Percentiles rank a stretch among this genome's conserved stretches.
phyloP scores from a whole-genome alignment of 495 filamentous ascomycete species.

The Cairneyella variabilis region DNA sequence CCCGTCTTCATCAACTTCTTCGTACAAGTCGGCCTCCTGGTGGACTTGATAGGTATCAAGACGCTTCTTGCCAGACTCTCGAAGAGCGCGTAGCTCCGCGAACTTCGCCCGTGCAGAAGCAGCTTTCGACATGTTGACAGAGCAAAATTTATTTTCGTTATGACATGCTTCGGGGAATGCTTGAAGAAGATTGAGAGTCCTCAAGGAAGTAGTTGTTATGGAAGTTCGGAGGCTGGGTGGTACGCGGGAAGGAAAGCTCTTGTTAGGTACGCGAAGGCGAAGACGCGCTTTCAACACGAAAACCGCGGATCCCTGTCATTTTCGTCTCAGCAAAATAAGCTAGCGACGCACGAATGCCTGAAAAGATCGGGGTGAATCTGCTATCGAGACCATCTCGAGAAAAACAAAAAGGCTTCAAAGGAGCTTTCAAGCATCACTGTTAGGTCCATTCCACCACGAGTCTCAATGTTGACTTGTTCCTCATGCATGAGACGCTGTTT shows the following conservation, averaged over 20 bases:
- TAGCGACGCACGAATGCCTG: no score
- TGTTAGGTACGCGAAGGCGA: not conserved
- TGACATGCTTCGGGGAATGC: conserved; percentile 10
- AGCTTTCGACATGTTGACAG: conserved; percentile 36
- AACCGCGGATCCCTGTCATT: conserved; percentile 12
- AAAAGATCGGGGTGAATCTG: no score
- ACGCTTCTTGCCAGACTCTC: conserved; percentile 84
- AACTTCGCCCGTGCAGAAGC: conserved; percentile 47
- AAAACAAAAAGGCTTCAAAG: no score
- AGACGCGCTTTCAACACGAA: not conserved
- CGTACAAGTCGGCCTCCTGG: conserved; percentile 82
- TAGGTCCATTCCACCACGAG: no score
- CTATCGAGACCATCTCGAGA: no score
- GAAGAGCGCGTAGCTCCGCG: conserved; percentile 80
- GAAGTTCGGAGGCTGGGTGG: not conserved
- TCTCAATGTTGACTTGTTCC: conserved; percentile 24
- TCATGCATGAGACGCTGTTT: conserved; percentile 18
- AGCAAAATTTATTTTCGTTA: conserved; percentile 10
- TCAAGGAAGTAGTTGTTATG: not conserved
- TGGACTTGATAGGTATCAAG: conserved; percentile 85
- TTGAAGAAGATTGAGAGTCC: not conserved
- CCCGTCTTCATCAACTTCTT: conserved; percentile 93
- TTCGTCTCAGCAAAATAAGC: not conserved
- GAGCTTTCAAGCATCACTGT: no score
- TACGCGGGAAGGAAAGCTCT: not conserved